Base-by-base conservation (phyloP, 305 asterid genomes). In the Solanum chacoense region DNA sequence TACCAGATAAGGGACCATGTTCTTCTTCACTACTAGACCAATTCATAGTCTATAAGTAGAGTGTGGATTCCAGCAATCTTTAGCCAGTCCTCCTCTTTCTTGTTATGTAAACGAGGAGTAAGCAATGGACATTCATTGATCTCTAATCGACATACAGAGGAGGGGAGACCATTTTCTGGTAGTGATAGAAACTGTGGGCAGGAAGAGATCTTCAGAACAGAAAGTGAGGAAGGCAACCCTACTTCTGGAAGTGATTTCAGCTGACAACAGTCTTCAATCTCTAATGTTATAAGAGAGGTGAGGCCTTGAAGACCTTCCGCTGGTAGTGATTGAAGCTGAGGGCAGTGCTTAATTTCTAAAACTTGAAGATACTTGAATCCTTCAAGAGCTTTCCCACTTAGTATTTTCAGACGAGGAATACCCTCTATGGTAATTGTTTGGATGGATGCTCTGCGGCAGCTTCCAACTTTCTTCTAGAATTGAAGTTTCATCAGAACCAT, bases 21-120 rank as follows among this genome's bases (percentile, higher is more conserved):
- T 73, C 78, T 73, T 73, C 38, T 73, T 73, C 11, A 34, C 24
- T 73, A 80, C 3, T 63, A 42, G 73, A 88, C 2, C 31, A 81
- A 38, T 20, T 80, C 90, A 80, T 11, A 2, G 29, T 83, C 63
- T 20, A 88, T 16, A 13, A 37, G 11, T 11, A 84, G 9, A 26
- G 65, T 10, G 20, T 29, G 40, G 40, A 88, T 67, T 40, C 85
- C 50, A 11, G 28, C 87, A 29, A 88, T 73, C 55, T 63, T 38
- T 16, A 80, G 88, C 88, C 90, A 88, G 63, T 88, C 87, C 59
- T 83, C 38, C 24, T 71, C 84, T 83, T 37, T 32, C 87, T 88
- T 32, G 38, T 79, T 4, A n/a, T 40, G 29, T 81, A 88, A 84
- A 10, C n/a, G 63, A 80, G 55, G 73, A 37, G 50, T 81, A 2